phyloP scores from a whole-genome alignment of 768 basidiomycete genomes.

The Pulveroboletus sp. region DNA sequence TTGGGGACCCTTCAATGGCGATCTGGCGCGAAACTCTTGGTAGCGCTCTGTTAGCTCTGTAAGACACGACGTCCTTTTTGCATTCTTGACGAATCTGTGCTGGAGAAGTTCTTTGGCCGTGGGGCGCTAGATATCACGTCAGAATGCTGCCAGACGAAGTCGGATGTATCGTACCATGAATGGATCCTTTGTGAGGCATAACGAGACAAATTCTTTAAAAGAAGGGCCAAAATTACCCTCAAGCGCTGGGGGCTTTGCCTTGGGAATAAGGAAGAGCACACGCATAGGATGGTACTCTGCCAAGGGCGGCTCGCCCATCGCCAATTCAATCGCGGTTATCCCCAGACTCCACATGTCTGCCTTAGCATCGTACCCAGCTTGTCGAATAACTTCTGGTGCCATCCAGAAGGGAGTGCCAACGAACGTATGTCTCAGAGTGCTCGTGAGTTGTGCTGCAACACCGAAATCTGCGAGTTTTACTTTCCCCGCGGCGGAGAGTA shows the following conservation, averaged over 20 bases:
- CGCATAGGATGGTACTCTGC: conserved; percentile 99
- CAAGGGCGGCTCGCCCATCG: conserved; percentile 93
- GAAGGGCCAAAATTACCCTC: conserved; percentile 80
- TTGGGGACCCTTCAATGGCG: conserved; percentile 52
- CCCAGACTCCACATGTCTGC: conserved; percentile 98
- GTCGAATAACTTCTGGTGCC: conserved; percentile 97
- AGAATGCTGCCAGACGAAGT: conserved; percentile 1
- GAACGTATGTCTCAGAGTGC: conserved; percentile 91
- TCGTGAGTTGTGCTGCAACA: conserved; percentile 95
- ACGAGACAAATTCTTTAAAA: conserved; percentile 90
- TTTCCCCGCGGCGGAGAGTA: conserved; percentile 84
- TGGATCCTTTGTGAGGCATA: conserved; percentile 93
- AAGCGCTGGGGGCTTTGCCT: conserved; percentile 87
- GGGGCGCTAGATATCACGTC: conserved; percentile 59
- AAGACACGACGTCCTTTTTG: conserved; percentile 77
- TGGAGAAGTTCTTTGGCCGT: conserved; percentile 88
- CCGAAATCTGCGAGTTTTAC: conserved; percentile 99
- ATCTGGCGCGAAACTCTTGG: conserved; percentile 67
- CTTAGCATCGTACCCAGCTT: conserved; percentile 92
- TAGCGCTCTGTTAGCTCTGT: conserved; percentile 86
- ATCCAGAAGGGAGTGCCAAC: conserved; percentile 98
- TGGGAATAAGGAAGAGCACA: conserved; percentile 95
- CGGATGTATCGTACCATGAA: conserved; percentile 46
- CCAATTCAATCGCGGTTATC: conserved; percentile 98
- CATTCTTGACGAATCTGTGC: conserved; percentile 86